phyloP scores from a whole-genome alignment of 2,329 filamentous ascomycete genomes.

The Nigrospora osmanthi region DNA sequence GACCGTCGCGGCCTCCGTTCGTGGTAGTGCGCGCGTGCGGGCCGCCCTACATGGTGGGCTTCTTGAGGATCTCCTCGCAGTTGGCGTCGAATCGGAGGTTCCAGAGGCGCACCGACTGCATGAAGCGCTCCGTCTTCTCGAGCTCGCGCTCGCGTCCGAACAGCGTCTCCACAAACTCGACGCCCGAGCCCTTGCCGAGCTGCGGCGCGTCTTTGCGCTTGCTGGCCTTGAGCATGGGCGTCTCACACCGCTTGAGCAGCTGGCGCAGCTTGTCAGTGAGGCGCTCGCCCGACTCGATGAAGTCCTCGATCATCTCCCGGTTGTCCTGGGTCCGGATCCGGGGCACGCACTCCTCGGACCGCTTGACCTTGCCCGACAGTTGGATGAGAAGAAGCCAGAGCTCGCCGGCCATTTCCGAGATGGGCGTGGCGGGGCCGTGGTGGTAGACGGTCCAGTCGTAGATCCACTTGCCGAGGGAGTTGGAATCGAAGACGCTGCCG shows the following conservation, averaged over 20 bases:
- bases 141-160: constrained; percentile 89
- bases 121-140: constrained; percentile 84
- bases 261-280: constrained; percentile 78
- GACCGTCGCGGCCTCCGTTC: too few relatives aligned
- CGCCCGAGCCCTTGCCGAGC: constrained; percentile 86
- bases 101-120: constrained; percentile 83
- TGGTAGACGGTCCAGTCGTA: constrained; percentile 98
- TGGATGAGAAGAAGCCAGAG: constrained; percentile 94
- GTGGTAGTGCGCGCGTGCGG: background rate
- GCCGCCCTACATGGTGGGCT: constrained; percentile 44
- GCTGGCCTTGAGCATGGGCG: constrained; percentile 87
- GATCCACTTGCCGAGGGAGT: constrained; percentile 97
- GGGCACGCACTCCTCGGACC: constrained; percentile 69
- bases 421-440: constrained; percentile 72
- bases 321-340: constrained; percentile 67
- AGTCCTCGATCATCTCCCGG: constrained; percentile 78
- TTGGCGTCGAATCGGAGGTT: constrained; percentile 93
- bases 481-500: constrained; percentile 93
- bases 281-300: constrained; percentile 81
- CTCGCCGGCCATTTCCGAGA: constrained; percentile 87
- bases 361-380: constrained; percentile 87
- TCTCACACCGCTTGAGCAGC: constrained; percentile 84
- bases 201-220: constrained; percentile 62
- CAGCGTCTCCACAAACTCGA: constrained; percentile 92
- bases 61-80: constrained; percentile 77